phyloP scores from a whole-genome alignment of 2,329 filamentous ascomycete species.

The Exophiala bonariae region DNA sequence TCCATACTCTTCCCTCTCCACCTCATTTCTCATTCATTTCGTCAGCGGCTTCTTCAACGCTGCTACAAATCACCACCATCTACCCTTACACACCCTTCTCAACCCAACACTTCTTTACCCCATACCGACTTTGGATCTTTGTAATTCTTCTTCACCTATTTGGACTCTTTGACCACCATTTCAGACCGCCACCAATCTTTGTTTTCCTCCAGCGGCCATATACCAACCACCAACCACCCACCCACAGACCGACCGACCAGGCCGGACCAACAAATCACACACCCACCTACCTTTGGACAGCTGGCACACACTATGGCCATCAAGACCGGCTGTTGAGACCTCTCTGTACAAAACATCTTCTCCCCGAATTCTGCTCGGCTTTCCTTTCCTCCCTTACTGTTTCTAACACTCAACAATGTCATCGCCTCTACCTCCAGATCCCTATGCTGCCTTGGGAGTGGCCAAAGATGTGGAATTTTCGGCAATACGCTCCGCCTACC shows the following conservation, averaged over 20 bases:
- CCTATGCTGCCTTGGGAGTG: constrained; percentile 76
- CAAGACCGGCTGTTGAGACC: constrained; percentile 14
- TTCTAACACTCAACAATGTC: constrained; percentile 15
- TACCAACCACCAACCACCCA: background rate
- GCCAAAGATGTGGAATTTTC: constrained; percentile 67
- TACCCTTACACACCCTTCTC: constrained; percentile 6
- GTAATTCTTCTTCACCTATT: constrained; percentile 5
- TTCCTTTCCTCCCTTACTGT: constrained; percentile 6
- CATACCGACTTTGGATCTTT: constrained; percentile 3
- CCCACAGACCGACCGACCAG: constrained; percentile 9
- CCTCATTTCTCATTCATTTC: constrained; percentile 6
- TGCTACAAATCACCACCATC: constrained; percentile 6
- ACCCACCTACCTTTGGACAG: no score
- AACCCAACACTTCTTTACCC: background rate
- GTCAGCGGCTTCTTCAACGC: constrained; percentile 13
- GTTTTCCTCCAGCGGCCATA: background rate
- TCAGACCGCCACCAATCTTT: constrained; percentile 10
- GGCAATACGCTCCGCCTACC: constrained; percentile 76
- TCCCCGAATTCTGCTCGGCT: constrained; percentile 2
- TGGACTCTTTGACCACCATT: background rate
- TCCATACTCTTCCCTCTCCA: background rate
- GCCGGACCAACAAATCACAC: constrained; percentile 13
- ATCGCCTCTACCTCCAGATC: constrained; percentile 57
- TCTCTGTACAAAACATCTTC: constrained; percentile 22
- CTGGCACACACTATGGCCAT: constrained; percentile 19